phyloP scores from a whole-genome alignment of 2,329 filamentous ascomycete species.

The Trichoderma koningii region DNA sequence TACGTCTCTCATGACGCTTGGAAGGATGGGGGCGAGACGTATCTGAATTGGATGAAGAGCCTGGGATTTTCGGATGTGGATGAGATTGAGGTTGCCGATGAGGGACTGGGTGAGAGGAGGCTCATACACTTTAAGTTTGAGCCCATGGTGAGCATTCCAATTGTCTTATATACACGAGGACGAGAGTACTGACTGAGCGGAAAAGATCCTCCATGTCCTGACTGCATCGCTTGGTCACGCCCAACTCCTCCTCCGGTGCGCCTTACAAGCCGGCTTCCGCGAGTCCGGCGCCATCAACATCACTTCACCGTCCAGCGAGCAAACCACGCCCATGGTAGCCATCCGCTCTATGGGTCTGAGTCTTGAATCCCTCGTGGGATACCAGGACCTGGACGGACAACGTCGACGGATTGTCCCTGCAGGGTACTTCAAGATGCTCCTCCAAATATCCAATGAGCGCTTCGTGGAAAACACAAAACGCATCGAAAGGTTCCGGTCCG shows the following conservation, averaged over 20 bases:
- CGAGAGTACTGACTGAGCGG: neutral
- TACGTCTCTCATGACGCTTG: constrained; percentile 80
- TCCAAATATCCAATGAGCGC: constrained; percentile 71
- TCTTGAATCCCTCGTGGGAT: constrained; percentile 79
- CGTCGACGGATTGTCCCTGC: constrained; percentile 59
- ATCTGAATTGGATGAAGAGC: constrained; percentile 38
- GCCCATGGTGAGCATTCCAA: constrained; percentile 72
- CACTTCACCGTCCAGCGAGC: constrained; percentile 39
- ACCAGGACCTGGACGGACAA: constrained; percentile 43
- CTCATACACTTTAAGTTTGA: constrained; percentile 89
- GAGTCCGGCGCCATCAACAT: constrained; percentile 83
- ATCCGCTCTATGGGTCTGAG: constrained; percentile 80
- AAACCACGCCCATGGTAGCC: constrained; percentile 71
- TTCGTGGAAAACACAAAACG: constrained; percentile 70
- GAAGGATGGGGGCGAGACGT: neutral
- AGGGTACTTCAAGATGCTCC: constrained; percentile 66
- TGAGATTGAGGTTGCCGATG: neutral
- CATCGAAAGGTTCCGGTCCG: constrained; percentile 63
- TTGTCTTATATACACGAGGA: neutral
- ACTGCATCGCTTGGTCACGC: constrained; percentile 74
- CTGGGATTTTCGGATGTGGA: constrained; percentile 34
- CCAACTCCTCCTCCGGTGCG: constrained; percentile 73
- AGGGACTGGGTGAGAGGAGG: constrained; percentile 38
- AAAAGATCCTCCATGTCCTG: constrained; percentile 86
- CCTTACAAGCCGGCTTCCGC: constrained; percentile 79